A percentile compares a stretch with the other conserved stretches of the same genome.
Evolutionary conservation across 352 stramenopile species (phyloP).

Genomic region (Globisporangium iwayamae): DNA sequence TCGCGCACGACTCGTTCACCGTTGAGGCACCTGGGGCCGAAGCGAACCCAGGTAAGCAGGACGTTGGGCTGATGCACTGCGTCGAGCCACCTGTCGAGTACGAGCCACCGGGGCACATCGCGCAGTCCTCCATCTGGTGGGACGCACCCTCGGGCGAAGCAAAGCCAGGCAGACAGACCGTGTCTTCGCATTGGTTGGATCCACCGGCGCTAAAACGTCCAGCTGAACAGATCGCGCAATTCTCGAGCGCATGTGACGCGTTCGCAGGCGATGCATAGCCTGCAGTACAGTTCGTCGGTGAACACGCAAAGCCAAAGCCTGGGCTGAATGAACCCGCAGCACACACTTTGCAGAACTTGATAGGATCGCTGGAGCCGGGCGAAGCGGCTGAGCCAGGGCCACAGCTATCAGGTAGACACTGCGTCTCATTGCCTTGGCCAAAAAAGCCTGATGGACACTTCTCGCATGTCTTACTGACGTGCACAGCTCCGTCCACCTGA

Average conservation of each 20-base stretch:
- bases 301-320: slow-evolving; percentile 25
- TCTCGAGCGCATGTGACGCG: slow-evolving; percentile 22
- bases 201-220: slow-evolving; percentile 33
- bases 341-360: slow-evolving; percentile 32
- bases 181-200: slow-evolving; percentile 24
- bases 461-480: slow-evolving; percentile 23
- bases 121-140: slow-evolving; percentile 29
- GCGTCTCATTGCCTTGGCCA: slow-evolving; percentile 28
- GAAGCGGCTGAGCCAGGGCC: slow-evolving; percentile 25
- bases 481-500: slow-evolving; percentile 12
- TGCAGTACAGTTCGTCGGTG: slow-evolving; percentile 22
- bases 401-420: slow-evolving; percentile 29
- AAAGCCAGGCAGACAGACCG: slow-evolving; percentile 27
- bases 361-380: slow-evolving; percentile 24
- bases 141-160: slow-evolving; percentile 28
- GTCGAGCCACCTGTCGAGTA: slow-evolving; percentile 29
- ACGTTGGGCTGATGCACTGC: slow-evolving; percentile 30
- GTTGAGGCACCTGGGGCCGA: slow-evolving; percentile 29
- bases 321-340: slow-evolving; percentile 29
- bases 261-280: slow-evolving; percentile 24
- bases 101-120: slow-evolving; percentile 25
- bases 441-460: slow-evolving; percentile 31
- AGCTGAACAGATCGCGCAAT: slow-evolving; percentile 28
- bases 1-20: slow-evolving; percentile 26
- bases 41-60: slow-evolving; percentile 27